phyloP scores from a whole-genome alignment of 495 filamentous ascomycete species.

The Annulohypoxylon nitens region DNA sequence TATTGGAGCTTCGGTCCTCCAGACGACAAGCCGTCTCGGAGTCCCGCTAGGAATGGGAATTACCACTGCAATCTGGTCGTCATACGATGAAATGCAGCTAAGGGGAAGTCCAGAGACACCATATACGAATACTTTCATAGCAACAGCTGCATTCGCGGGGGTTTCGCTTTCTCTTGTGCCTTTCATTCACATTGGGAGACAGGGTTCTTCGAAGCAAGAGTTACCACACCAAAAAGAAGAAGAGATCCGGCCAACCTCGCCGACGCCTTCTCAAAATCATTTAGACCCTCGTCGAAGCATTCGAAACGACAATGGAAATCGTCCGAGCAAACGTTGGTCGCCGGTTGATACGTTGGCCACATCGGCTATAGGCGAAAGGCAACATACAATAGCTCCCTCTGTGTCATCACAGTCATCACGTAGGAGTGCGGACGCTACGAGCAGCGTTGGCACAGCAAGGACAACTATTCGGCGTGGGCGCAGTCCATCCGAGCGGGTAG shows the following conservation, averaged over 20 bases:
- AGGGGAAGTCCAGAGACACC: slow-evolving; percentile 42
- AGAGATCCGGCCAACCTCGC: not conserved
- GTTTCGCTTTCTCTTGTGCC: slow-evolving; percentile 50
- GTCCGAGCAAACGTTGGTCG: slow-evolving; percentile 52
- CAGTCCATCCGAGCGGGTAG: slow-evolving; percentile 48
- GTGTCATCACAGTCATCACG: slow-evolving; percentile 49
- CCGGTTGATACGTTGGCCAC: slow-evolving; percentile 47
- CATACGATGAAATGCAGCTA: slow-evolving; percentile 40
- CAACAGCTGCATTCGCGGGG: slow-evolving; percentile 49
- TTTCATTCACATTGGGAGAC: slow-evolving; percentile 53
- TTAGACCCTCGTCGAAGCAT: slow-evolving; percentile 20
- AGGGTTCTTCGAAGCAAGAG: slow-evolving; percentile 33
- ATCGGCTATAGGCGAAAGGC: slow-evolving; percentile 32
- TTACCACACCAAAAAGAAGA: not conserved
- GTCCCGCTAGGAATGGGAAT: slow-evolving; percentile 55
- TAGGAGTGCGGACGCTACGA: slow-evolving; percentile 41
- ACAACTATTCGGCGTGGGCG: slow-evolving; percentile 46
- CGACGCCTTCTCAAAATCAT: slow-evolving; percentile 20
- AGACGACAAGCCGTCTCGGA: slow-evolving; percentile 53
- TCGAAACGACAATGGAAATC: slow-evolving; percentile 31
- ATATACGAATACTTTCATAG: slow-evolving; percentile 55
- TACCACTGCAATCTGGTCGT: slow-evolving; percentile 54
- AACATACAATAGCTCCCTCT: slow-evolving; percentile 45
- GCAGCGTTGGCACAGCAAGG: slow-evolving; percentile 38
- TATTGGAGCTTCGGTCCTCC: slow-evolving; percentile 54